These are phyloP conservation scores for Xerocomus cyaneibrunnescens DNA, from an alignment of 1,284 basidiomycete species.

Conservation along the genomic window DNA sequence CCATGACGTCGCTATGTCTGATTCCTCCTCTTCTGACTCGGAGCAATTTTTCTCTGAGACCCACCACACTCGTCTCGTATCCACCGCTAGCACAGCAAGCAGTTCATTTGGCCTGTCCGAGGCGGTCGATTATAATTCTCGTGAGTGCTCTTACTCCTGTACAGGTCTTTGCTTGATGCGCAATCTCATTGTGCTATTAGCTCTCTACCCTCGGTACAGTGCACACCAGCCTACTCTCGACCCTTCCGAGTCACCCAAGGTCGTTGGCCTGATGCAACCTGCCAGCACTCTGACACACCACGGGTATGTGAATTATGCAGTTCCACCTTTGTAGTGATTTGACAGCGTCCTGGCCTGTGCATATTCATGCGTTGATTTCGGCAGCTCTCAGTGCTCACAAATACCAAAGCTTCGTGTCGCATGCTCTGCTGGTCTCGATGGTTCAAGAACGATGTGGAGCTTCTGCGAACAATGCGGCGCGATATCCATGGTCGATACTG, in stretches of 20 bases:
- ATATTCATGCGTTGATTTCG: slow-evolving; percentile 9
- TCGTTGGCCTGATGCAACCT: slow-evolving; percentile 68
- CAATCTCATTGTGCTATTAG: slow-evolving; percentile 30
- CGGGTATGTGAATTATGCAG: slow-evolving; percentile 52
- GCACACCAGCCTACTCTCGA: slow-evolving; percentile 56
- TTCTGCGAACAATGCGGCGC: slow-evolving; percentile 84
- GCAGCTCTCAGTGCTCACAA: slow-evolving; percentile 66
- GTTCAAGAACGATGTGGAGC: slow-evolving; percentile 78
- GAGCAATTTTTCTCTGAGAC: slow-evolving; percentile 50
- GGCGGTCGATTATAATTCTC: slow-evolving; percentile 36
- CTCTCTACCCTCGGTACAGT: slow-evolving; percentile 62
- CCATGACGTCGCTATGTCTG: slow-evolving; percentile 67
- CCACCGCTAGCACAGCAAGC: slow-evolving; percentile 56
- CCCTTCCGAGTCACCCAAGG: slow-evolving; percentile 41
- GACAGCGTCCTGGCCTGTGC: slow-evolving; percentile 6
- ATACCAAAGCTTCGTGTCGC: slow-evolving; percentile 75
- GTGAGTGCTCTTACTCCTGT: slow-evolving; percentile 29
- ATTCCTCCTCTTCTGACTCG: slow-evolving; percentile 51
- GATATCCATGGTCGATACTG: slow-evolving; percentile 80
- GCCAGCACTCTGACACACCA: slow-evolving; percentile 62
- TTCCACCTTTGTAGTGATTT: slow-evolving; percentile 9
- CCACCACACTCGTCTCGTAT: slow-evolving; percentile 64
- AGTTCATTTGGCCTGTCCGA: slow-evolving; percentile 48
- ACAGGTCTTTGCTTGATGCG: slow-evolving; percentile 1
- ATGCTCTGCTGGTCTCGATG: slow-evolving; percentile 58